These are phyloP conservation scores for Triticum urartu DNA, from an alignment of 176 grass and related monocot species.

Conservation along the genomic window DNA sequence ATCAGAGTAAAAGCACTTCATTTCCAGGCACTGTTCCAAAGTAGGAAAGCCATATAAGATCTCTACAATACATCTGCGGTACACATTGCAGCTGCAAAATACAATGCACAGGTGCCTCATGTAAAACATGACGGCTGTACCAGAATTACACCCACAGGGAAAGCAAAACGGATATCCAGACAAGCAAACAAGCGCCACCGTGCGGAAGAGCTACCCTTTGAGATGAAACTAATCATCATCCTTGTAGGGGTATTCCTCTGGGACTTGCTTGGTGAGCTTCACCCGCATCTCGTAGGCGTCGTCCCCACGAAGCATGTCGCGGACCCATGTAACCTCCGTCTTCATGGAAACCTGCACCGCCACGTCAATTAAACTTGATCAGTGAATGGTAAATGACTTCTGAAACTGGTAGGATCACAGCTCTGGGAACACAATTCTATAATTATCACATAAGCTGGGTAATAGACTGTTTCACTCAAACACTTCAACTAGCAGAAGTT, in stretches of 20 bases:
- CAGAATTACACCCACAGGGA: not conserved
- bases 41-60: not conserved
- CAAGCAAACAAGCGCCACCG: not conserved
- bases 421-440: not conserved
- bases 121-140: constrained; percentile 10
- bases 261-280: constrained; percentile 93
- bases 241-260: constrained; percentile 99
- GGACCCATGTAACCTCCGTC: constrained; percentile 94
- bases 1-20: not conserved
- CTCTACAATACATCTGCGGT: constrained; percentile 23
- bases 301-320: constrained; percentile 90
- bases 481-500: not conserved
- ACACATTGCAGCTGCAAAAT: constrained; percentile 19
- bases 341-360: constrained; percentile 85
- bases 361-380: not conserved
- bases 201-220: not conserved
- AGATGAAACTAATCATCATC: constrained; percentile 67
- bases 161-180: not conserved
- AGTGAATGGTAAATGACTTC: not conserved
- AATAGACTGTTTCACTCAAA: not conserved
- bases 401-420: not conserved
- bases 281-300: constrained; percentile 92
- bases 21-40: not conserved
- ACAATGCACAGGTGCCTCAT: constrained; percentile 15
- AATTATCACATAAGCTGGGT: not conserved